phyloP scores from a whole-genome alignment of 345 rosid species.

The Stellera chamaejasme region DNA sequence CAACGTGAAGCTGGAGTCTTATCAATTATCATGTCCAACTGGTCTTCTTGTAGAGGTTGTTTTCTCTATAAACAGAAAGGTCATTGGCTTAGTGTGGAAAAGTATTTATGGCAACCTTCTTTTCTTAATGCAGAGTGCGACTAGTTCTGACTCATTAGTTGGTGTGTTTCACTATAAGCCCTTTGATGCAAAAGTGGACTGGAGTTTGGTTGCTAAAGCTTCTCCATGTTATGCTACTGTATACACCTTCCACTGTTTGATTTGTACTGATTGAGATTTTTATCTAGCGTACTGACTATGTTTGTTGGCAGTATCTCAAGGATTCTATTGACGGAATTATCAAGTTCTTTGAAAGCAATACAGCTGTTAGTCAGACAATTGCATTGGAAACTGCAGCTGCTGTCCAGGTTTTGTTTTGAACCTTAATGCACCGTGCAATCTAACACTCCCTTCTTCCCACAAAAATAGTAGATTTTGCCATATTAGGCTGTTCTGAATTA shows the following conservation, averaged over 20 bases:
- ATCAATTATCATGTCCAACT: constrained; percentile 82
- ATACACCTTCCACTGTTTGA: constrained; percentile 22
- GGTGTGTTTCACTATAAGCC: constrained; percentile 91
- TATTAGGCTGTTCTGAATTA: no score
- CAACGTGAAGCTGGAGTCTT: constrained; percentile 76
- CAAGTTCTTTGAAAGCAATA: constrained; percentile 76
- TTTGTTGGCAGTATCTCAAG: constrained; percentile 71
- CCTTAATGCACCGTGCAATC: constrained; percentile 1
- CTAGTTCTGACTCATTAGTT: constrained; percentile 56
- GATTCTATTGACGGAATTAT: constrained; percentile 66
- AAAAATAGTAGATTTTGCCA: no score
- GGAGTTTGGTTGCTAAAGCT: constrained; percentile 94
- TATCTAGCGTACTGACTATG: constrained; percentile 14
- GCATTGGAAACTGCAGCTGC: constrained; percentile 98
- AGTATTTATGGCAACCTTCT: constrained; percentile 9
- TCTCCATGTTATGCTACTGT: constrained; percentile 97
- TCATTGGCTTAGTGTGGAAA: constrained; percentile 12
- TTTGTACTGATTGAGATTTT: constrained; percentile 1
- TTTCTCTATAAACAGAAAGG: no score
- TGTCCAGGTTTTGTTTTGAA: constrained; percentile 64
- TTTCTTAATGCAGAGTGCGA: constrained; percentile 74
- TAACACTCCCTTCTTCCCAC: background rate
- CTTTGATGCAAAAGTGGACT: constrained; percentile 86
- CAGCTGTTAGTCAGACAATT: constrained; percentile 76
- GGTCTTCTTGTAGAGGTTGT: constrained; percentile 93